Base-by-base conservation (phyloP, 495 filamentous ascomycete genomes). In the Hyaloscypha finlandica region DNA sequence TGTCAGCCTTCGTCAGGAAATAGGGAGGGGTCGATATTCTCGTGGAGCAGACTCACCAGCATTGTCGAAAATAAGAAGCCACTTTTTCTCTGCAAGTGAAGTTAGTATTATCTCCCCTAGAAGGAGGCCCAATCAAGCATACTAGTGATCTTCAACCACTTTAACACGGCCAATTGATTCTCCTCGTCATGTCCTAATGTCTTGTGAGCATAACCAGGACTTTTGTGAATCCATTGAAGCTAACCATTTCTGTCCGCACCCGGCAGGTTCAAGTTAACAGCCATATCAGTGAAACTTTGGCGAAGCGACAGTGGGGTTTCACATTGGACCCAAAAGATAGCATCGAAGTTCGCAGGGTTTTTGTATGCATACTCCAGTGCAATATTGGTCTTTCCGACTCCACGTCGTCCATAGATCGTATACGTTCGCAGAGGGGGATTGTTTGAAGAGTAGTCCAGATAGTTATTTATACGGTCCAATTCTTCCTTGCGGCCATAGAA, bases 281-380 rank as follows among this genome's bases (percentile, higher is more conserved):
- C 70, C 6, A 70, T 54, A 56, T 74, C 58, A 3, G 70, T 69
- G 35, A 74, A 74, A 48, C 72, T 74, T 37, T 74, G 72, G 0
- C 63, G 62, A 57, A 74, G 72, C 64, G 1, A 68, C 68, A 12
- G 45, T 37, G 35, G 25, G 14, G 59, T 74, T 20, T 74, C 72
- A 11, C 66, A 59, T 8, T 61, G 59, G 19, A 71, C 39, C 69
- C 69, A 71, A 45, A 71, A 68, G 31, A 71, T 65, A 5, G 66
- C 69, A 57, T 71, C 69, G 33, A 48, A 69, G 12, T 45, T 11
- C 12, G 20, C 33, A 19, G 32, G 37, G 31, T 66, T 66, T 51
- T 25, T 59, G 29, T 69, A 20, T 12, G 58, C 61, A 54, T 30
- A 69, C 29, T 59, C 16, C 11, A 61, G 42, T 8, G 67, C 67